These are phyloP conservation scores for Kurtzmaniella quercitrusa DNA, from an alignment of 1,139 yeast species.

Conservation along the genomic window DNA sequence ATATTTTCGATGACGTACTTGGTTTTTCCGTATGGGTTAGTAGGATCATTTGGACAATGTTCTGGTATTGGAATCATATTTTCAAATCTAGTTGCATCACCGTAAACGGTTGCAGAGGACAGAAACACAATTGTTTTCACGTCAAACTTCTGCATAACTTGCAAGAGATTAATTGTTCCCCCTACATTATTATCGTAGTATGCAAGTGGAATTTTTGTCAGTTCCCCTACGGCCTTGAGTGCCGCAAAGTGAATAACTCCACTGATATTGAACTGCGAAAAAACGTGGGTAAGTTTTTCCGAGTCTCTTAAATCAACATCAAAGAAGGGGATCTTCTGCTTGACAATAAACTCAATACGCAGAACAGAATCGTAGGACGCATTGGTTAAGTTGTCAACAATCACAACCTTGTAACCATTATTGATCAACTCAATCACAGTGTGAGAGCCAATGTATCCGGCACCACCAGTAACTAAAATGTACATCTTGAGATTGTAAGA, in stretches of 20 bases:
- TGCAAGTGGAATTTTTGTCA: slow-evolving; percentile 64
- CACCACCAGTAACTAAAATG: slow-evolving; percentile 81
- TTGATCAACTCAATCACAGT: slow-evolving; percentile 65
- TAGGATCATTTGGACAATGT: slow-evolving; percentile 70
- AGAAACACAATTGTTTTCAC: slow-evolving; percentile 67
- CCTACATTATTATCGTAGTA: slow-evolving; percentile 68
- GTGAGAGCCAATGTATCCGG: slow-evolving; percentile 85
- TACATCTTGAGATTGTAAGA: slow-evolving; percentile 14
- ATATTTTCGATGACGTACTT: slow-evolving; percentile 64
- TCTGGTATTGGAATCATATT: slow-evolving; percentile 80
- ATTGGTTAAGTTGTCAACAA: slow-evolving; percentile 67
- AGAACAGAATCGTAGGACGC: slow-evolving; percentile 67
- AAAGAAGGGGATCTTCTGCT: slow-evolving; percentile 50
- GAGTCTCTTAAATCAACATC: slow-evolving; percentile 56
- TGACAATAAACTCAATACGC: slow-evolving; percentile 56
- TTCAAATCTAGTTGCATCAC: slow-evolving; percentile 72
- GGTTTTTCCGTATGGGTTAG: slow-evolving; percentile 76
- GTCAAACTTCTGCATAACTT: slow-evolving; percentile 43
- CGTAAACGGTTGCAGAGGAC: slow-evolving; percentile 81
- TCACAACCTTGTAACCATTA: slow-evolving; percentile 64
- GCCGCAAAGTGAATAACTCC: slow-evolving; percentile 85
- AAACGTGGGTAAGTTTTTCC: slow-evolving; percentile 44
- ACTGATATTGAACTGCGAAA: slow-evolving; percentile 45
- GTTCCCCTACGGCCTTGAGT: slow-evolving; percentile 80
- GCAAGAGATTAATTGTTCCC: slow-evolving; percentile 60